Evolutionary conservation across 306 rosid genomes (phyloP).

Genomic region (Quercus mongolica): DNA sequence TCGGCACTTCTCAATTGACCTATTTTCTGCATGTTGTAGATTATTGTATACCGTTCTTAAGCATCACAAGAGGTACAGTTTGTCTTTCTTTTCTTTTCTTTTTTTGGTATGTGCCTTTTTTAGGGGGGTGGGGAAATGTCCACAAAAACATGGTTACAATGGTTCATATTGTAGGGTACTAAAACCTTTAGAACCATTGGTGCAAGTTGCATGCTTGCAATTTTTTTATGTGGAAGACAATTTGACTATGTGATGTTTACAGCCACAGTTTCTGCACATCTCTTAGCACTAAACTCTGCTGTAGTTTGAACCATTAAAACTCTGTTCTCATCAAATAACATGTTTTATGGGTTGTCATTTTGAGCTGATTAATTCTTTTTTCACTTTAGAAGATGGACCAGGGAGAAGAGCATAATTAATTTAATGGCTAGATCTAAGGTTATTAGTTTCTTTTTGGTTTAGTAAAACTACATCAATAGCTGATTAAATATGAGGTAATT

Average conservation of each 20-base stretch:
- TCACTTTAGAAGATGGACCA: too few species aligned
- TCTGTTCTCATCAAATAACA: too few species aligned
- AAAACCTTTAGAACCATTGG: background rate
- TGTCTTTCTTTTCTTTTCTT: background rate
- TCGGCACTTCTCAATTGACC: slow-evolving; percentile 52
- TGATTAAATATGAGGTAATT: background rate
- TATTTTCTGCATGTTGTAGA: slow-evolving; percentile 78
- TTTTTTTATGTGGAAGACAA: background rate
- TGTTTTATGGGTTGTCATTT: too few species aligned
- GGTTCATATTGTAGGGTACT: background rate
- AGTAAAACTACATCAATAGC: background rate
- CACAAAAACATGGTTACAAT: background rate
- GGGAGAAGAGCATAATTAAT: background rate
- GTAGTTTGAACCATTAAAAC: background rate
- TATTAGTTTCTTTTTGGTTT: background rate
- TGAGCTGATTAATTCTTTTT: too few species aligned
- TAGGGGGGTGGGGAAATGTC: too few species aligned
- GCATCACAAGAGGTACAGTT: slow-evolving; percentile 73
- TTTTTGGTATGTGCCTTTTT: background rate
- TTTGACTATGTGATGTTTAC: background rate
- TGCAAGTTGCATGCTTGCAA: background rate
- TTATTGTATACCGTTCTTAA: slow-evolving; percentile 58
- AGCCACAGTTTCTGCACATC: background rate
- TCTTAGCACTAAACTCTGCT: background rate
- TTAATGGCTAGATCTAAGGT: background rate